phyloP scores from a whole-genome alignment of 345 rosid species.

The Erysimum cheiranthoides region DNA sequence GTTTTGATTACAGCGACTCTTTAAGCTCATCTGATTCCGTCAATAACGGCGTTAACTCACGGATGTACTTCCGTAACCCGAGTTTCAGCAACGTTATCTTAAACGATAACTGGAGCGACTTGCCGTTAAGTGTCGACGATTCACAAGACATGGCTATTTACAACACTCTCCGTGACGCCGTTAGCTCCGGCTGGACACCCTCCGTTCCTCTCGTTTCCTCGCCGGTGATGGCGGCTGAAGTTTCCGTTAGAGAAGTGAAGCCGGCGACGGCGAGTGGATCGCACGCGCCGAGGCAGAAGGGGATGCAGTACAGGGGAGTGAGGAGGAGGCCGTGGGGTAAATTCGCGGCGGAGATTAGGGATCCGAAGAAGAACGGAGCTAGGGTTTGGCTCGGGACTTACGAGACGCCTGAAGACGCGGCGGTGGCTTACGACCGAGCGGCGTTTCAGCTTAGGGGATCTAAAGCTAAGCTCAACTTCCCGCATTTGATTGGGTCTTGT shows the following conservation, averaged over 20 bases:
- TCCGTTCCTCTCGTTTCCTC: conserved; percentile 34
- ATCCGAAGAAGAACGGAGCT: conserved; percentile 66
- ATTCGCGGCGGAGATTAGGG: conserved; percentile 73
- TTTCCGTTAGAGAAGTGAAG: background rate
- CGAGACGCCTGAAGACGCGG: conserved; percentile 70
- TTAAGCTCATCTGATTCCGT: conserved; percentile 24
- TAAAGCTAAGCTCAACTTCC: conserved; percentile 64
- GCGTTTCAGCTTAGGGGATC: conserved; percentile 64
- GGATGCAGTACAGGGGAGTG: conserved; percentile 53
- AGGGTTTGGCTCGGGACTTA: conserved; percentile 78
- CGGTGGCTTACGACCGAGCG: conserved; percentile 63
- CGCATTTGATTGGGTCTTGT: conserved; percentile 57
- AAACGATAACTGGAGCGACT: conserved; percentile 54
- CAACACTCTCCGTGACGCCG: conserved; percentile 60
- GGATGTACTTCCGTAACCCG: conserved; percentile 34
- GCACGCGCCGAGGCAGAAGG: conserved; percentile 32
- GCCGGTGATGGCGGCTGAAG: background rate
- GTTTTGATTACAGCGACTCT: conserved; percentile 33
- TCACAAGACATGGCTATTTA: conserved; percentile 66
- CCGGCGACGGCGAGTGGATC: conserved; percentile 26
- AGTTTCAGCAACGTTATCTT: conserved; percentile 48
- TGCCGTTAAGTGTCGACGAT: conserved; percentile 61
- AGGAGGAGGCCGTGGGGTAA: conserved; percentile 77
- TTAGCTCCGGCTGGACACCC: conserved; percentile 60
- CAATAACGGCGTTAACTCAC: conserved; percentile 31